These are phyloP conservation scores for Lichtheimia corymbifera DNA, from an alignment of 371 early-diverging fungal genomes.

Conservation along the genomic window DNA sequence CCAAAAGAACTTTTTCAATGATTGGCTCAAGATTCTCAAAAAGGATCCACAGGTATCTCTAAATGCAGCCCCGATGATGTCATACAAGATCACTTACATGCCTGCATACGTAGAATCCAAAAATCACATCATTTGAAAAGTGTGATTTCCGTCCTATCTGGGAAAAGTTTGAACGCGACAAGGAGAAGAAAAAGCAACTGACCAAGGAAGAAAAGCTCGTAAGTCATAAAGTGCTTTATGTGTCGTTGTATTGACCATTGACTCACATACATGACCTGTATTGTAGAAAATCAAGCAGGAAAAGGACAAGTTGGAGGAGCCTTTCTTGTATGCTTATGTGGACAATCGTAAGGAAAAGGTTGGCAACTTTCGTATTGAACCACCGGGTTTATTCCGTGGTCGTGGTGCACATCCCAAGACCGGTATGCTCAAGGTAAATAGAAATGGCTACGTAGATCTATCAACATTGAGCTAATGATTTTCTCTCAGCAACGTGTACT, in stretches of 20 bases:
- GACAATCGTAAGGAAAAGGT: slow-evolving; percentile 96
- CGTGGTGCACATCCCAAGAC: slow-evolving; percentile 97
- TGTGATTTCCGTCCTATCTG: slow-evolving; percentile 92
- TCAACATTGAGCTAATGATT: too few relatives aligned
- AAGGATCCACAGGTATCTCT: slow-evolving; percentile 61
- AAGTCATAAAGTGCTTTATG: slow-evolving; percentile 5
- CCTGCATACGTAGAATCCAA: slow-evolving; percentile 48
- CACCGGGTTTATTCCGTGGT: slow-evolving; percentile 95
- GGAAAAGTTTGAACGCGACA: slow-evolving; percentile 75
- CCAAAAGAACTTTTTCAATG: slow-evolving; percentile 89
- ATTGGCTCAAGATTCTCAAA: slow-evolving; percentile 72
- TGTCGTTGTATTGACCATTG: not conserved
- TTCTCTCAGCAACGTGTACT: slow-evolving; percentile 67
- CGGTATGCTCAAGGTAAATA: slow-evolving; percentile 80
- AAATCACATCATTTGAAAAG: slow-evolving; percentile 75
- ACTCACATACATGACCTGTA: not conserved
- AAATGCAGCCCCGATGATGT: not conserved
- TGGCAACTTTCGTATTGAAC: slow-evolving; percentile 96
- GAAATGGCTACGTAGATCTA: too few relatives aligned
- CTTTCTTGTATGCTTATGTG: slow-evolving; percentile 73
- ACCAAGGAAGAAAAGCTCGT: slow-evolving; percentile 90
- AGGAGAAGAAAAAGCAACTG: slow-evolving; percentile 80
- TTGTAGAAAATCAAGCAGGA: slow-evolving; percentile 69
- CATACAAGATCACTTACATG: not conserved
- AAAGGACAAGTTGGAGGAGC: slow-evolving; percentile 69